These are phyloP conservation scores for Aspergillus sojae DNA, from an alignment of 2,329 filamentous ascomycete genomes.

Conservation along the genomic window DNA sequence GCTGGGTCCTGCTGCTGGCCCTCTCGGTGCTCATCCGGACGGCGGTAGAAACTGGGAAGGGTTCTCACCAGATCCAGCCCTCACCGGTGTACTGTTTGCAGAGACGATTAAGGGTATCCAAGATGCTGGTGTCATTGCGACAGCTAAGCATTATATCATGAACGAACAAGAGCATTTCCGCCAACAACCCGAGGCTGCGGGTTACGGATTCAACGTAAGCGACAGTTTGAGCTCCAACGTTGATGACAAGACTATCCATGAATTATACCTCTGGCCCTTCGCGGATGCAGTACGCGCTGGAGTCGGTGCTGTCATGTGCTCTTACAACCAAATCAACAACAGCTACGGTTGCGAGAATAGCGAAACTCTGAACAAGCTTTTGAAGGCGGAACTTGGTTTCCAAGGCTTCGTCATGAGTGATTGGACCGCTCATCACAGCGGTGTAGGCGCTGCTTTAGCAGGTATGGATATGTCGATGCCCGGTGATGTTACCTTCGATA, in stretches of 20 bases:
- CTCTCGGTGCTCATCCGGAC: constrained; percentile 68
- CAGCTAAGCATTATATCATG: constrained; percentile 74
- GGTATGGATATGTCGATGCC: constrained; percentile 85
- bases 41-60: constrained; percentile 71
- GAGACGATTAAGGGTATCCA: constrained; percentile 80
- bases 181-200: constrained; percentile 60
- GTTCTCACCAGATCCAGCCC: constrained; percentile 72
- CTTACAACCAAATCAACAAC: constrained; percentile 72
- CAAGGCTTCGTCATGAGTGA: constrained; percentile 70
- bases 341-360: constrained; percentile 70
- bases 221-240: constrained; percentile 64
- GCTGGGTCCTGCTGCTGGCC: constrained; percentile 76
- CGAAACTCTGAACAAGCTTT: constrained; percentile 60
- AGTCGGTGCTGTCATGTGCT: constrained; percentile 70
- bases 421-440: constrained; percentile 77
- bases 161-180: constrained; percentile 78
- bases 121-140: constrained; percentile 78
- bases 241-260: constrained; percentile 66
- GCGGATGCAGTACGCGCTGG: constrained; percentile 68
- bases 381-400: constrained; percentile 77
- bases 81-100: constrained; percentile 72
- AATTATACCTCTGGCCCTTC: constrained; percentile 69
- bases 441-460: constrained; percentile 64
- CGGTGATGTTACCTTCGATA: constrained; percentile 77
- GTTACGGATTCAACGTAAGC: constrained; percentile 64